phyloP scores from a whole-genome alignment of 23 red algal genomes.

The Gracilaria vermiculophylla region DNA sequence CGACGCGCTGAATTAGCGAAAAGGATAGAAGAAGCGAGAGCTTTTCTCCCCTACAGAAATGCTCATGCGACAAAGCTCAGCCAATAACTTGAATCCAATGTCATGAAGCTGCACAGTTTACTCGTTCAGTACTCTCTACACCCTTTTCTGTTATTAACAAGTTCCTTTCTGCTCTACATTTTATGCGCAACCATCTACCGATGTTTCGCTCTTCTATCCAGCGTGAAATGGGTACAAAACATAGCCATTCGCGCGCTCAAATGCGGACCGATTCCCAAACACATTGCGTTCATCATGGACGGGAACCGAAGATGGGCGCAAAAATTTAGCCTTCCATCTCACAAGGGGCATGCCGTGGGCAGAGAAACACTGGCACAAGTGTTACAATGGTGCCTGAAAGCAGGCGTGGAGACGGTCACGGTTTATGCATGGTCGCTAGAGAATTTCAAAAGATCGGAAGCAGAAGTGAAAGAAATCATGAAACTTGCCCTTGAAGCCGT shows the following conservation, averaged over 20 bases:
- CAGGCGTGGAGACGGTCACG: constrained; percentile 70
- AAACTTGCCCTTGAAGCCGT: constrained; percentile 52
- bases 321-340: constrained; percentile 29
- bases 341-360: constrained; percentile 76
- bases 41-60: no score
- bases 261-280: constrained; percentile 61
- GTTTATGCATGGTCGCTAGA: constrained; percentile 96
- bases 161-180: neutral
- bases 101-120: neutral
- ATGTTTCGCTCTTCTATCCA: neutral
- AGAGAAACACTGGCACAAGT: constrained; percentile 64
- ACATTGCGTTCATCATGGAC: constrained; percentile 99
- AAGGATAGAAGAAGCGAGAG: no score
- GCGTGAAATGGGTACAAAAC: neutral
- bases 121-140: neutral
- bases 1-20: no score
- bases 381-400: constrained; percentile 85
- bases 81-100: neutral
- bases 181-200: neutral
- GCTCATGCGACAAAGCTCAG: no score
- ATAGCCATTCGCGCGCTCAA: constrained; percentile 34
- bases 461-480: constrained; percentile 75
- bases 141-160: neutral
- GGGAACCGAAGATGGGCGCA: constrained; percentile 97
- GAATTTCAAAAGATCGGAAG: constrained; percentile 84